Base-by-base conservation (phyloP, 108 stramenopile species). In the Cyclostephanos invisitatus region DNA sequence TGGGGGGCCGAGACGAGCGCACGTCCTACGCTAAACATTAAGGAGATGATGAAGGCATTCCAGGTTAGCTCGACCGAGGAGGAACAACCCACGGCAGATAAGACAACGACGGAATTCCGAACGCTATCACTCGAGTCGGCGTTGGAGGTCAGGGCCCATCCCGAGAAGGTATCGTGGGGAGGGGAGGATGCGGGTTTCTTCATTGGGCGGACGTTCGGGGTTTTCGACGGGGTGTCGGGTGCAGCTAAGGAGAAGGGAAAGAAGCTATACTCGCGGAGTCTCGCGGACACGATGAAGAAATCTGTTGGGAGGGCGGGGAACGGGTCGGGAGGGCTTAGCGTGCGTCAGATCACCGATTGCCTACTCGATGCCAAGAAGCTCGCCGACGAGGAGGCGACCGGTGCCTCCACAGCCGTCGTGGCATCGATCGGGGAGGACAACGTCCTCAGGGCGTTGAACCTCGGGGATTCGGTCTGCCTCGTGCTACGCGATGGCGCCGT, bases 221-320 rank as follows among this genome's bases (percentile, higher is more conserved):
- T 95, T 20, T 92, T 95, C 77, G 94, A 95, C 80, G 94, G 94
- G 29, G 94, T 95, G 14, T 90, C 90, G 14, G 91, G 94, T 20
- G 94, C 94, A 3, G 82, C 83, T 17, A 95, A 95, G 67, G 54
- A 70, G 20, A 78, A 87, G 28, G 91, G 90, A 7, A 80, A 89
- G 18, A 84, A 89, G 24, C 75, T 95, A 24, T 95, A 95, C 66
- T 92, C 91, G 54, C 64, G 74, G 49, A 84, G 73, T 17, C 67
- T 95, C 61, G 87, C 91, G 9, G 72, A 79, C 17, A 71, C 82
- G 70, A 84, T 92, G 82, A 87, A 87, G 67, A 83, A 80, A 42
- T 51, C 36, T 7, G 64, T 84, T 38, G 65, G 50, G 9, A 62
- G 42, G 11, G 78, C 67, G 36, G 24, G 38, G 18, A 28, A 21